These are phyloP conservation scores for Thuja plicata DNA, from an alignment of 83 land plant species.

Conservation along the genomic window DNA sequence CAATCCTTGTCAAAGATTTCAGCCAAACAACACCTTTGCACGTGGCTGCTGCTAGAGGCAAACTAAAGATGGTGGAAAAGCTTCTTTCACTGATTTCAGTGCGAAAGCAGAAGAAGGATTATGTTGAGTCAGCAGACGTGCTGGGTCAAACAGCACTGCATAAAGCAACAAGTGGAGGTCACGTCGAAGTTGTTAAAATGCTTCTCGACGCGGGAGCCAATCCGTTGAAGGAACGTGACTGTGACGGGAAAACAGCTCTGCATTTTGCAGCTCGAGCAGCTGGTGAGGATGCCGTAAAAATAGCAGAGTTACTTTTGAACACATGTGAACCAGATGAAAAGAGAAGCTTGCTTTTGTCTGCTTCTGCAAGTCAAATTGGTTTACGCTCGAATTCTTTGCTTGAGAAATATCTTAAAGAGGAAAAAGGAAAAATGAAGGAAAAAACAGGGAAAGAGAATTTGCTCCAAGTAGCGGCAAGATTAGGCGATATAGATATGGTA, in stretches of 20 bases:
- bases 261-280: neutral
- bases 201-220: neutral
- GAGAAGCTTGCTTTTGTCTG: neutral
- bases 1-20: too few species aligned
- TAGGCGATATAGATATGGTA: neutral
- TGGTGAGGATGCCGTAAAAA: neutral
- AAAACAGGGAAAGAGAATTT: too few species aligned
- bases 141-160: conserved; percentile 4
- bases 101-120: neutral
- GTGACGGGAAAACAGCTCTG: neutral
- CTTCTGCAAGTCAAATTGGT: neutral
- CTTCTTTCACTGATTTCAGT: neutral
- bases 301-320: neutral
- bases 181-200: neutral
- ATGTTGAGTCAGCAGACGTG: neutral
- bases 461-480: too few species aligned
- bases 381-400: too few species aligned
- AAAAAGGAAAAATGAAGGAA: too few species aligned
- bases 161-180: neutral
- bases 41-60: neutral
- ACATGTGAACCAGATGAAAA: neutral
- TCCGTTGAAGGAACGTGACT: neutral
- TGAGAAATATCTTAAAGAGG: too few species aligned
- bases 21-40: neutral
- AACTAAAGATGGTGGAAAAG: neutral